These are phyloP conservation scores for Penicillium occitanis DNA, from an alignment of 2,329 filamentous ascomycete genomes.

Conservation along the genomic window DNA sequence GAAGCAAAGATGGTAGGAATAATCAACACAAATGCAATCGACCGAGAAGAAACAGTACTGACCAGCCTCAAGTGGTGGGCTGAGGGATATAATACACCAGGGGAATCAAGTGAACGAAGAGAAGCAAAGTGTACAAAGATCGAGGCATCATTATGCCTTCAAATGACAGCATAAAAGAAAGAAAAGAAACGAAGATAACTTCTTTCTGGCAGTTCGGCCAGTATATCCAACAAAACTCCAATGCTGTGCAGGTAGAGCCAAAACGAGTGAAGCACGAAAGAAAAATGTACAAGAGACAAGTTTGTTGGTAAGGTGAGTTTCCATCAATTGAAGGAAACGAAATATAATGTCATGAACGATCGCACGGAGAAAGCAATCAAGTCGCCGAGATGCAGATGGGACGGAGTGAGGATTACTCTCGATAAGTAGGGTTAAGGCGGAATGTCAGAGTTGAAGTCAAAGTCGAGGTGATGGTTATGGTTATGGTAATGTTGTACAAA, in stretches of 20 bases:
- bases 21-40: constrained; percentile 16
- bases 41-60: constrained; percentile 17
- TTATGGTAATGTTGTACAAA: constrained; percentile 23
- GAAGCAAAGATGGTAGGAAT: constrained; percentile 8
- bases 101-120: constrained; percentile 20
- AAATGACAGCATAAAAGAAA: constrained; percentile 14
- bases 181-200: constrained; percentile 6
- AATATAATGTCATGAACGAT: background rate
- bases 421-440: background rate
- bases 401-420: background rate
- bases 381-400: background rate
- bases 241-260: constrained; percentile 17
- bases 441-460: background rate
- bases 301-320: background rate
- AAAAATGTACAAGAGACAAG: constrained; percentile 11
- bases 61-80: constrained; percentile 6
- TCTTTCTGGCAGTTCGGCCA: constrained; percentile 11
- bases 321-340: background rate
- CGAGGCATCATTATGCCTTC: background rate
- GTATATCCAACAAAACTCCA: constrained; percentile 20
- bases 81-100: constrained; percentile 17
- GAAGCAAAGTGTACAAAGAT: constrained; percentile 12
- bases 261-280: constrained; percentile 12
- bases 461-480: background rate
- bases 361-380: background rate